Base-by-base conservation (phyloP, 202 grass and related monocot species). In the Schoenoplectus triqueter region DNA sequence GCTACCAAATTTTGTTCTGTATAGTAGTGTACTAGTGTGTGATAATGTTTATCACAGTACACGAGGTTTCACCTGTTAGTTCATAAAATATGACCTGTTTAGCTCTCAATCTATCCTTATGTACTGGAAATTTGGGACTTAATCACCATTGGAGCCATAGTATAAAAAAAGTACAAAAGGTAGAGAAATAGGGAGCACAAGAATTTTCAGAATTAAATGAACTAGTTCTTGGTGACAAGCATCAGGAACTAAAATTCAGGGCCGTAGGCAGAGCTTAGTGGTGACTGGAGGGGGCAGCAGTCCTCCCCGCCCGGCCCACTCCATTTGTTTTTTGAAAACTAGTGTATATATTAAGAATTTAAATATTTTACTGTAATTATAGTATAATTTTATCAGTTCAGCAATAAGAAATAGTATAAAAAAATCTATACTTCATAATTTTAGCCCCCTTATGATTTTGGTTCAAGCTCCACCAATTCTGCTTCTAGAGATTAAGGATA, bases 191-290 rank as follows among this genome's bases (percentile, higher is more conserved):
- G 68, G 4, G 1, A 71, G 68, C 46, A 71, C 41, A 74, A 20
- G 10, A 22, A 73, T 10, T 73, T 73, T 47, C 46, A 73, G 70
- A 73, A 73, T 50, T 20, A 74, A 70, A 22, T 18, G 5, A 74
- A 74, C 70, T n/a, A 20, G 7, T 20, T 15, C 42, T 52, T 17
- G 7, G 70, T 22, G 47, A 11, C 15, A 21, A 74, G 46, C 70
- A 49, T 3, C 15, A 48, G 70, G 47, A 11, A 14, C 19, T 74
- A 51, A 67, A 51, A 51, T 49, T 52, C 6, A 7, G 48, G 51
- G n/a, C 47, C 47, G 10, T 31, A 31, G 31, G 31, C 31, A 31
- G 31, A 31, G 31, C 31, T 31, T 31, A 31, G 31, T 31, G 31
- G 31, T 31, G 31, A 31, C 31, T 31, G 31, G 31, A 31, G 31